Evolutionary conservation across 768 basidiomycete genomes (phyloP).

Genomic region (Agaricus blazei): DNA sequence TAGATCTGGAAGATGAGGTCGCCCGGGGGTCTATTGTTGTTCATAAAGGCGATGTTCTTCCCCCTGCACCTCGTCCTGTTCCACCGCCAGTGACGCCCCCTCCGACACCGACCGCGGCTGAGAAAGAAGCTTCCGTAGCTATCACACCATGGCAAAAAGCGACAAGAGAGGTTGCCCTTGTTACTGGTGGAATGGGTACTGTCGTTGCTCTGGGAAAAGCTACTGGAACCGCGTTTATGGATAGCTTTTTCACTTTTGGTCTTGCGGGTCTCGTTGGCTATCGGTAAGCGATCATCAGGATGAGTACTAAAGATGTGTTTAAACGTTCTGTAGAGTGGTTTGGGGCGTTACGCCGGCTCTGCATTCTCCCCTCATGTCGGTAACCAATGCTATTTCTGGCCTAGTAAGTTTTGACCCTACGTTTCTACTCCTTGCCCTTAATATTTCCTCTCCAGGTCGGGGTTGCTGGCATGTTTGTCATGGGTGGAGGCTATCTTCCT

Average conservation of each 20-base stretch:
- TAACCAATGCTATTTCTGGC: slow-evolving; percentile 87
- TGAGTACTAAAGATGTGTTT: not conserved
- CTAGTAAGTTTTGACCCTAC: slow-evolving; percentile 23
- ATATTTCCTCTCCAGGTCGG: slow-evolving; percentile 43
- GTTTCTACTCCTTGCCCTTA: not conserved
- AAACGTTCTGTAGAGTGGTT: slow-evolving; percentile 49
- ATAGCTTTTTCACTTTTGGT: slow-evolving; percentile 84
- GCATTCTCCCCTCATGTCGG: slow-evolving; percentile 88
- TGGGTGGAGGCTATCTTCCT: slow-evolving; percentile 85
- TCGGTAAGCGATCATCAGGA: slow-evolving; percentile 20
- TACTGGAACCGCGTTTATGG: slow-evolving; percentile 82
- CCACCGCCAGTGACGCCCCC: slow-evolving; percentile 56
- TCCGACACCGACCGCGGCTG: slow-evolving; percentile 37
- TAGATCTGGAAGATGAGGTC: slow-evolving; percentile 82
- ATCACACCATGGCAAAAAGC: slow-evolving; percentile 87
- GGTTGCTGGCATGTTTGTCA: slow-evolving; percentile 81
- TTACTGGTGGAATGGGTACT: slow-evolving; percentile 75
- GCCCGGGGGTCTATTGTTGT: slow-evolving; percentile 75
- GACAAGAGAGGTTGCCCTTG: slow-evolving; percentile 63
- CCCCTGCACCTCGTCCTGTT: slow-evolving; percentile 62
- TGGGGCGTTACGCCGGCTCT: slow-evolving; percentile 88
- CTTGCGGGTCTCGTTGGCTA: slow-evolving; percentile 84
- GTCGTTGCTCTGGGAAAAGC: slow-evolving; percentile 70
- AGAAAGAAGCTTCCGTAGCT: slow-evolving; percentile 46
- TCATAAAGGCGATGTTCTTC: slow-evolving; percentile 60